Evolutionary conservation across 805 yeast species (phyloP), one percentile per base, ranked within the genome.

Genomic region (Wickerhamiella azymoides): DNA sequence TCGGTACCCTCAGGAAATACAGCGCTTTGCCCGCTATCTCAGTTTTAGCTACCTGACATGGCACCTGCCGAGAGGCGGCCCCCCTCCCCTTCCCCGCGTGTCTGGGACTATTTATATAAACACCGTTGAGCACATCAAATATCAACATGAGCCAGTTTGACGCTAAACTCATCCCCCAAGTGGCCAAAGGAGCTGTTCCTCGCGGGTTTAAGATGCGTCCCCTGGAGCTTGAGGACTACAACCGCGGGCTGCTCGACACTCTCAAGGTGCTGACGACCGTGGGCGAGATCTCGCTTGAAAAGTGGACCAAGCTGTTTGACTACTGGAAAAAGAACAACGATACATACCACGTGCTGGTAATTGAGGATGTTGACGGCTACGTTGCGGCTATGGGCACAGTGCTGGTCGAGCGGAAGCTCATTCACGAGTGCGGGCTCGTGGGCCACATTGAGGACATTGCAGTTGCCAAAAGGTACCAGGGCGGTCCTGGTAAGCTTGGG

Each of bases 371-470:
- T 0, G 52, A 61, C 0, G 76, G 71, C 8, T 55, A 54, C 4
- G 75, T 86, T 10, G 94, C 84, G 0, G 96, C 93, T 3, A 76
- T 86, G 0, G 97, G 97, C 0, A 77, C 81, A 60, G 64, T 89
- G 11, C 56, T 92, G 10, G 67, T 92, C 7, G 98, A 89, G 61
- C 72, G 71, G 42, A 89, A 89, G 62, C 59, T 64, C 51, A 85
- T 92, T 51, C 98, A 89, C 63, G 74, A 67, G 35, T 77, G 92
- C 60, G 93, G 94, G 0, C 62, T 71, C 44, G 93, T 84, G 4
- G 97, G 97, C 1, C 97, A 89, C 64, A 81, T 89, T 51, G 98
- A 89, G 58, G 98, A 89, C 60, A 89, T 89, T 50, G 80, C 96
- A 1, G 94, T 89, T 3, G 70, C 77, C 16, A 59, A 61, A 26